These are phyloP conservation scores for Triglochin maritima DNA, from an alignment of 106 monocot genomes.

Conservation along the genomic window DNA sequence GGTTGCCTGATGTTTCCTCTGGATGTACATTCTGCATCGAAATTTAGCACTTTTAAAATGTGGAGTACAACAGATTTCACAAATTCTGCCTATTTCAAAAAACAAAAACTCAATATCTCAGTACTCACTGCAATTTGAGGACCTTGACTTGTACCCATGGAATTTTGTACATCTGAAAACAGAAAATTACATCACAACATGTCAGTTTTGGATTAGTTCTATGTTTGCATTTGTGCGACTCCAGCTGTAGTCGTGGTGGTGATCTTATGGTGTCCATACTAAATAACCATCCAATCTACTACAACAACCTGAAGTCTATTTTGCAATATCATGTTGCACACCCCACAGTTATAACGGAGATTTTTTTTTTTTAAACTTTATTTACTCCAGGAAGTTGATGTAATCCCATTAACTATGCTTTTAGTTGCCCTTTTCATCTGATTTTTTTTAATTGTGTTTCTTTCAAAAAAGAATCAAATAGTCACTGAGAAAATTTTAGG, in stretches of 20 bases:
- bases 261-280: neutral
- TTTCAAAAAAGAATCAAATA: too few species aligned
- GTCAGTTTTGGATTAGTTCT: neutral
- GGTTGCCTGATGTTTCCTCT: slow-evolving; percentile 20
- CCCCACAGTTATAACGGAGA: neutral
- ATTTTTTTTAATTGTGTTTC: too few species aligned
- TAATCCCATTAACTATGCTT: too few species aligned
- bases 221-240: neutral
- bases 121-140: neutral
- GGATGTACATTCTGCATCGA: slow-evolving; percentile 1
- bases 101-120: neutral
- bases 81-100: neutral
- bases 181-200: neutral
- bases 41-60: neutral
- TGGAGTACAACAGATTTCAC: neutral
- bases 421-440: too few species aligned
- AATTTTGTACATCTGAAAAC: neutral
- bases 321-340: neutral
- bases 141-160: neutral
- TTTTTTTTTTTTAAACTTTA: neutral
- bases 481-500: too few species aligned
- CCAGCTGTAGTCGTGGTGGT: neutral
- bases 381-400: too few species aligned
- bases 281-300: neutral
- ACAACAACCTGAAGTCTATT: neutral